Evolutionary conservation across 768 basidiomycete species (phyloP).

Genomic region (Russula virescens): DNA sequence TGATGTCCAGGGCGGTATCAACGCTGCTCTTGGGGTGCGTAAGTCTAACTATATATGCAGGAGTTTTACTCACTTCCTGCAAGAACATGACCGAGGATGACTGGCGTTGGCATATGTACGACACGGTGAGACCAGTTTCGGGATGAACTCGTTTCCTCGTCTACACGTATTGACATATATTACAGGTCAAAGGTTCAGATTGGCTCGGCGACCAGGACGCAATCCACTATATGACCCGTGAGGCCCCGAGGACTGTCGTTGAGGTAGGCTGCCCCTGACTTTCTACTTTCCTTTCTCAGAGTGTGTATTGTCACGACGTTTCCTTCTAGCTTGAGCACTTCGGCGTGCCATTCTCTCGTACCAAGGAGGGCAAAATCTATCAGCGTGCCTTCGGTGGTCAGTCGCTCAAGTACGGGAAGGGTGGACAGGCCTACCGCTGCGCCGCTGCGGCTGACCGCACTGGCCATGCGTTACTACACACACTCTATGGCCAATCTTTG

Average conservation of each 20-base stretch:
- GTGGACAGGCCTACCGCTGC: conserved; percentile 98
- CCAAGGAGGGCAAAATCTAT: conserved; percentile 98
- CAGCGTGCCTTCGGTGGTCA: conserved; percentile 99
- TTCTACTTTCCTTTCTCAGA: not conserved
- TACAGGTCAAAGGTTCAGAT: conserved; percentile 94
- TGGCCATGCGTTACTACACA: conserved; percentile 96
- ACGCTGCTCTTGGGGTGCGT: conserved; percentile 89
- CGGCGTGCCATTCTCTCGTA: conserved; percentile 97
- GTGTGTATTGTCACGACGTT: not conserved
- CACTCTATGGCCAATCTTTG: conserved; percentile 97
- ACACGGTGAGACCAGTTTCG: conserved; percentile 55
- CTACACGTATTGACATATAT: not conserved
- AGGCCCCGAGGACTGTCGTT: conserved; percentile 89
- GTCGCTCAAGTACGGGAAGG: conserved; percentile 94
- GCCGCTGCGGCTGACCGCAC: conserved; percentile 99
- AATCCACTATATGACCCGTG: conserved; percentile 99
- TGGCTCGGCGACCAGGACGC: conserved; percentile 99
- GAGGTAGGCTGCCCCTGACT: conserved; percentile 48
- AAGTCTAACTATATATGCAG: not conserved
- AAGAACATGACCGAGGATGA: conserved; percentile 99
- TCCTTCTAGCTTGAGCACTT: conserved; percentile 87
- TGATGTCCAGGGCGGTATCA: conserved; percentile 79
- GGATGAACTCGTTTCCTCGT: not conserved
- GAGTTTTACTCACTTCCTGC: conserved; percentile 1
- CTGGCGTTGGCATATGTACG: conserved; percentile 99